Conservation (phyloP, 345 rosid species). For the Pistacia atlantica region DNA sequence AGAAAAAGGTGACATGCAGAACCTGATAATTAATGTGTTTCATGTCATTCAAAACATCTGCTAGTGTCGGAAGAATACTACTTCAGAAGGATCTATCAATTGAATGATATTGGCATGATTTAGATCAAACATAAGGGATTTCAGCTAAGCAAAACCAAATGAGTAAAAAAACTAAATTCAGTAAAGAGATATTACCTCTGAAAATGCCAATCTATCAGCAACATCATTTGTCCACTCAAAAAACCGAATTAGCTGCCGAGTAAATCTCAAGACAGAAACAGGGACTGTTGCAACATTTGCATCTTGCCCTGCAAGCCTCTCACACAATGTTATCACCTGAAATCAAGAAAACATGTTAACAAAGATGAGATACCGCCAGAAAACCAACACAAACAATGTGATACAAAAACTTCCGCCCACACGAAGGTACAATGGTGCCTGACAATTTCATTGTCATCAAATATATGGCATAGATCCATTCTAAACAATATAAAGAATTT, state of each 20-base stretch:
- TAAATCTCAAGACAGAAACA: slow-evolving; percentile 72
- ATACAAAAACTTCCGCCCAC: neutral
- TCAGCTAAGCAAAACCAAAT: neutral
- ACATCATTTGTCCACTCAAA: slow-evolving; percentile 97
- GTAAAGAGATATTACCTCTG: slow-evolving; percentile 61
- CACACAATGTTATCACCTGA: slow-evolving; percentile 90
- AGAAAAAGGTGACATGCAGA: neutral
- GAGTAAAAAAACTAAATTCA: neutral
- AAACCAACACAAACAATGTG: slow-evolving; percentile 5
- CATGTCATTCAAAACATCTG: too few relatives aligned
- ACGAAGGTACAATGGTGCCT: neutral
- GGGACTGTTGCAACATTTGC: slow-evolving; percentile 97
- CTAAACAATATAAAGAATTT: neutral
- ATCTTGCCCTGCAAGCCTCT: slow-evolving; percentile 98
- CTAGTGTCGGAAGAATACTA: neutral
- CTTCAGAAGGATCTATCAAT: neutral
- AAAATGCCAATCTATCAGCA: slow-evolving; percentile 93
- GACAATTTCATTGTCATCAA: neutral
- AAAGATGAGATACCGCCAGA: too few relatives aligned
- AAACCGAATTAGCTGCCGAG: slow-evolving; percentile 76
- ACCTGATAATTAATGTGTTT: neutral
- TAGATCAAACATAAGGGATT: neutral
- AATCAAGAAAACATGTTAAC: slow-evolving; percentile 13
- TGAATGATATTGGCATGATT: neutral
- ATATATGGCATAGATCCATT: neutral